Conservation (phyloP, 2,329 filamentous ascomycete genomes). For the Trichoderma atroviride region DNA sequence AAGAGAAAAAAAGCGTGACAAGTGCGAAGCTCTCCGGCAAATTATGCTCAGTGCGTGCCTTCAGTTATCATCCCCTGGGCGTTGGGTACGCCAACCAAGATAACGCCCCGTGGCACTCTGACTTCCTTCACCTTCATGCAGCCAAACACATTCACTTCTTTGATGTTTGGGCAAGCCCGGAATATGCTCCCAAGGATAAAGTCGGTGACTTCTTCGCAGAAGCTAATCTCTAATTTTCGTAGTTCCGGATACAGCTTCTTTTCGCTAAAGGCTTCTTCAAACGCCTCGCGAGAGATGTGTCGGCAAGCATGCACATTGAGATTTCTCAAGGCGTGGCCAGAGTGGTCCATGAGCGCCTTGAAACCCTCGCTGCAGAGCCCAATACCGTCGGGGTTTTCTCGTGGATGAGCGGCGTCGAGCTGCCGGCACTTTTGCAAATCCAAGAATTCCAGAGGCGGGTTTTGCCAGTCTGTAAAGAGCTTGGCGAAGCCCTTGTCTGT, state of each 20-base stretch:
- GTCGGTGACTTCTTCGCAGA: constrained; percentile 70
- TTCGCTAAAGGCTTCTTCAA: constrained; percentile 71
- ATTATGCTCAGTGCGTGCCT: constrained; percentile 38
- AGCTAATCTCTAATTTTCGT: constrained; percentile 73
- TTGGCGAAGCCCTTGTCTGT: constrained; percentile 73
- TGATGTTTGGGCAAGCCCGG: constrained; percentile 62
- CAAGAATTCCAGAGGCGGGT: constrained; percentile 68
- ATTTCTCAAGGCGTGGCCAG: constrained; percentile 63
- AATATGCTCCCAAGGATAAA: constrained; percentile 66
- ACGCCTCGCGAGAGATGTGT: constrained; percentile 72
- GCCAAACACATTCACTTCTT: constrained; percentile 64
- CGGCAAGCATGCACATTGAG: constrained; percentile 84
- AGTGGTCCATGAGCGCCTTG: constrained; percentile 81
- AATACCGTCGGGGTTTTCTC: constrained; percentile 64
- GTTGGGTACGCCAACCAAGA: constrained; percentile 61
- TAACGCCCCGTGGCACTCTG: constrained; percentile 56
- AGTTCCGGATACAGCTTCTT: constrained; percentile 68
- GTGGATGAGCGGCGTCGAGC: constrained; percentile 70
- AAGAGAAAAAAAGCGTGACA: neutral
- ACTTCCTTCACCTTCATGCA: constrained; percentile 64
- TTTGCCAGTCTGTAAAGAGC: constrained; percentile 77
- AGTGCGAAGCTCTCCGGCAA: neutral
- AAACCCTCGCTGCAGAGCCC: constrained; percentile 79
- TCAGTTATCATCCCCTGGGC: constrained; percentile 63
- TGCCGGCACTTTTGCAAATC: constrained; percentile 80